These are phyloP conservation scores for Saccharomycopsis javanensis DNA, from an alignment of 805 yeast species.

Conservation along the genomic window DNA sequence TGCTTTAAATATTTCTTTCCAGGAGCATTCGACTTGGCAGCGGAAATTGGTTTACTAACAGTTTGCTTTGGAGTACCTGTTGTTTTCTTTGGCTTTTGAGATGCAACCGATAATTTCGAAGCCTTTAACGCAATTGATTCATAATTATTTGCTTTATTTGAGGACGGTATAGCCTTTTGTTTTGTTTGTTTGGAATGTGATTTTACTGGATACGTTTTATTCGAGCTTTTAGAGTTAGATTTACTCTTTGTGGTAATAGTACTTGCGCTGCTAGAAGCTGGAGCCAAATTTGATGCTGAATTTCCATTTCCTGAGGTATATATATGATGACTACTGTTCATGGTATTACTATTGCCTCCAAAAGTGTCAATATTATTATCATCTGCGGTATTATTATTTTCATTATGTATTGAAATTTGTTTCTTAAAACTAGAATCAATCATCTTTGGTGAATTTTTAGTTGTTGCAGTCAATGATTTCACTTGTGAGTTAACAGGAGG, in stretches of 20 bases:
- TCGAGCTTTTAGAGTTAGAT: background rate
- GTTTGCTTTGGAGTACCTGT: background rate
- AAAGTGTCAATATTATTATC: background rate
- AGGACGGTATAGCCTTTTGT: background rate
- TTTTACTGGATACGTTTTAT: background rate
- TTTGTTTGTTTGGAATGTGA: background rate
- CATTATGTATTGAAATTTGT: background rate
- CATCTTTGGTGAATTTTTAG: background rate
- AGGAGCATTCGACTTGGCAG: background rate
- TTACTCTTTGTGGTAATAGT: background rate
- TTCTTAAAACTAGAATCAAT: background rate
- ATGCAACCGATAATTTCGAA: conserved; percentile 7
- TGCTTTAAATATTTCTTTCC: background rate
- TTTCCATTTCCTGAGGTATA: background rate
- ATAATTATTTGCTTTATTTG: background rate
- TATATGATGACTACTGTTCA: background rate
- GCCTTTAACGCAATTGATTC: conserved; percentile 11
- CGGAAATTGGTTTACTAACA: background rate
- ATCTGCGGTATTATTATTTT: background rate
- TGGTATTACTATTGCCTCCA: background rate
- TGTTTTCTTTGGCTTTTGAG: background rate
- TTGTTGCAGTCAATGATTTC: background rate
- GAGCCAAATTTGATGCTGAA: background rate
- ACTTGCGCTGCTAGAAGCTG: background rate
- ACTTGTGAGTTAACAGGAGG: background rate